Percentiles rank a stretch among this genome's conserved stretches.
These are phyloP conservation scores for Baudoinia panamericana DNA, from an alignment of 495 filamentous ascomycete genomes.

Conservation along the genomic window DNA sequence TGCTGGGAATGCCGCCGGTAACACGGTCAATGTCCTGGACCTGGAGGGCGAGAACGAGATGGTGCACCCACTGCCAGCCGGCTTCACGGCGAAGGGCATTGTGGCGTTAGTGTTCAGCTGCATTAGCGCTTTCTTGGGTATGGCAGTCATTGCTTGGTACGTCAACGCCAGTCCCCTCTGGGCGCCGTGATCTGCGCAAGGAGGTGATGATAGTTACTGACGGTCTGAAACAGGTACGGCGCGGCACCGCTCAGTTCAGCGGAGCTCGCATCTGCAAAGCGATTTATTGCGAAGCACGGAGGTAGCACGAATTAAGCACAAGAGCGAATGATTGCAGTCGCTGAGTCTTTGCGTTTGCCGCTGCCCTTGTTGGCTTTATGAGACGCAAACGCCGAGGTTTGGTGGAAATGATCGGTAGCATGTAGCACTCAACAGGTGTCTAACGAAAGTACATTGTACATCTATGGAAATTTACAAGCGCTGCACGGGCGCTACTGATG, in stretches of 20 bases:
- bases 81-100: constrained; percentile 55
- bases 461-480: no score
- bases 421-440: no score
- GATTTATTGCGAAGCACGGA: constrained; percentile 10
- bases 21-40: constrained; percentile 49
- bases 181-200: no score
- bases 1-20: constrained; percentile 64
- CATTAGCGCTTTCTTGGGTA: constrained; percentile 57
- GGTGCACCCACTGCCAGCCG: constrained; percentile 46
- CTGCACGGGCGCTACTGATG: no score
- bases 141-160: constrained; percentile 56
- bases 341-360: no score
- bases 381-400: no score
- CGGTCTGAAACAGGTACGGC: constrained; percentile 20
- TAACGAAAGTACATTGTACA: no score
- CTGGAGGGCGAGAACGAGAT: constrained; percentile 46
- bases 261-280: constrained; percentile 13
- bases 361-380: no score
- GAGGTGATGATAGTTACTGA: background rate
- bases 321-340: no score
- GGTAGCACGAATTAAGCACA: constrained; percentile 2
- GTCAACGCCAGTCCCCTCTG: no score
- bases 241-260: constrained; percentile 18
- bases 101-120: constrained; percentile 48
- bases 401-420: no score